A percentile compares a stretch with the other conserved stretches of the same genome.
Evolutionary conservation across 208 protist genomes (phyloP).

Genomic region (Zelonia costaricensis): DNA sequence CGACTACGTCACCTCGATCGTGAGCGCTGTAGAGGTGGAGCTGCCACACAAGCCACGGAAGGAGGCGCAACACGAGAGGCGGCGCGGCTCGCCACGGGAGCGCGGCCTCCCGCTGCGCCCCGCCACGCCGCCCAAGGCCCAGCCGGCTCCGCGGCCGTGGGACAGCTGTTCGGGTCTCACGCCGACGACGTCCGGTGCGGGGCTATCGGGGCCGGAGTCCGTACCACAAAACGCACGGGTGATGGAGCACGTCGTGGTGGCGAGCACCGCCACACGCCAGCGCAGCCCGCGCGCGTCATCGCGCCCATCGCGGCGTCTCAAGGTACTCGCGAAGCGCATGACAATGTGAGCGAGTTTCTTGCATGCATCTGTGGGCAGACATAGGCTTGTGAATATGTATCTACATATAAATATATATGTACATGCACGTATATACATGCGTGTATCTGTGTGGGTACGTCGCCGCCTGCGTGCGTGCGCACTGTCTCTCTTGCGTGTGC

Average conservation of each 20-base stretch:
- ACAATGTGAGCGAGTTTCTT: not conserved
- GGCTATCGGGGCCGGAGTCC: no score
- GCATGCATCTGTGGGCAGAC: no score
- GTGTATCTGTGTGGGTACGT: not conserved
- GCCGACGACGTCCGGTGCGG: no score
- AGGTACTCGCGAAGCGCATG: not conserved
- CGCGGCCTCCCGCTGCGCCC: no score
- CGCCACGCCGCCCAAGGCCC: no score
- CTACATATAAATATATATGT: conserved; percentile 12
- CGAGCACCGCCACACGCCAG: not conserved
- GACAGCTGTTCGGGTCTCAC: no score
- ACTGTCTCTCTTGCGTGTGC: no score
- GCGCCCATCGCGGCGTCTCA: not conserved
- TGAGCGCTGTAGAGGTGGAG: not conserved
- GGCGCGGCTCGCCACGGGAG: no score
- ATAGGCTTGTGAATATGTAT: not conserved
- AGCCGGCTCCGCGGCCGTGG: no score
- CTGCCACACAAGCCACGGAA: not conserved
- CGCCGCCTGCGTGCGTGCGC: no score
- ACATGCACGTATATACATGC: not conserved
- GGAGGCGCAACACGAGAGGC: not conserved
- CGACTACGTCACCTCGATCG: not conserved
- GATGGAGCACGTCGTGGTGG: no score
- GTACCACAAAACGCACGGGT: no score
- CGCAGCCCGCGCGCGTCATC: not conserved